Evolutionary conservation across 2,329 filamentous ascomycete genomes (phyloP), one percentile per base, ranked within the genome.

Genomic region (Penicillium sp.): DNA sequence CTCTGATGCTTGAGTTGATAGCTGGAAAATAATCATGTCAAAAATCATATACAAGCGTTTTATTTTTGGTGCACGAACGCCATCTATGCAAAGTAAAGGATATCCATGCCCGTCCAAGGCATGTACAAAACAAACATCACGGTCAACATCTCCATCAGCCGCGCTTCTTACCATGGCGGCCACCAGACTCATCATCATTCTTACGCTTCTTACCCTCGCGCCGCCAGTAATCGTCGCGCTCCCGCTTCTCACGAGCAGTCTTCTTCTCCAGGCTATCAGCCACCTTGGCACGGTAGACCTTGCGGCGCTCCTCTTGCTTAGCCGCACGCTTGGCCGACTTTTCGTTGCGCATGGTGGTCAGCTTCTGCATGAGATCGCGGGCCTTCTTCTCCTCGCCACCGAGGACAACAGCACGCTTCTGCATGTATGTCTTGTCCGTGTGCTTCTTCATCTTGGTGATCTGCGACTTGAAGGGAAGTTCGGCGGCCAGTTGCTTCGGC

Each of bases 381-480:
- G 93, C 93, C 77, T 90, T 90, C 84, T 90, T 92, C 85, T 99
- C 95, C 78, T 98, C 94, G 28, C 89, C 89, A 13, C 89, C 85
- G 17, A 92, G 80, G 26, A 96, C 87, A n/a, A 98, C 92, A 15
- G 94, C 95, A 10, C 95, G 91, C 82, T 97, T 97, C 82, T 96
- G 92, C 84, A 96, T 84, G 78, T 99, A 99, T 24, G 93, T 97
- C 73, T 89, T 80, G 72, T 88, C 89, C 76, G 87, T 88, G 81
- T 93, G 92, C 63, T 90, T 88, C 79, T 90, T 90, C 82, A 91
- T 94, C 75, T 88, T 83, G 24, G 90, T 86, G 73, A 97, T 93
- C 77, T 99, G 95, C 13, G 91, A 93, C 76, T 93, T 94, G 87
- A 91, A 99, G 5, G 95, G 95, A 10, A 99, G 86, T 6, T 92